phyloP scores from a whole-genome alignment of 192 early-diverging fungal genomes.

The Backusella tarrabulga region DNA sequence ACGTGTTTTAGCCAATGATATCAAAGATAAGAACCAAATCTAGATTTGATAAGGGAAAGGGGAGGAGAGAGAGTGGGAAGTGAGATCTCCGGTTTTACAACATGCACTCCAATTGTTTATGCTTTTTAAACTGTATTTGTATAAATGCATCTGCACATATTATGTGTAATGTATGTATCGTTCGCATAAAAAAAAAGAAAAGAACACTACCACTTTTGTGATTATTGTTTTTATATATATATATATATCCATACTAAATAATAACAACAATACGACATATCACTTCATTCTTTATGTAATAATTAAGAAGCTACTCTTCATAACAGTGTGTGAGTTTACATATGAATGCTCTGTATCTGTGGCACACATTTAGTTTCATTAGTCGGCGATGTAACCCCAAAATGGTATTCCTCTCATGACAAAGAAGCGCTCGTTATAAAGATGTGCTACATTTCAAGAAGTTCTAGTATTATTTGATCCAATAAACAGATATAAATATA shows the following conservation, averaged over 20 bases:
- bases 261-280: background rate
- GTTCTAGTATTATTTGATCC: background rate
- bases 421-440: background rate
- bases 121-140: background rate
- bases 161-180: background rate
- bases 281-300: background rate
- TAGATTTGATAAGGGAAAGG: background rate
- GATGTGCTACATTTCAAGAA: slow-evolving; percentile 2
- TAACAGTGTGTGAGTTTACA: background rate
- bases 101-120: background rate
- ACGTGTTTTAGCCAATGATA: background rate
- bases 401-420: slow-evolving; percentile 7
- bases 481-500: background rate
- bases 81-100: background rate
- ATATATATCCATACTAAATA: background rate
- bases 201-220: background rate
- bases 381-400: background rate
- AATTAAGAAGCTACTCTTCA: background rate
- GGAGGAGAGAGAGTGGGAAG: background rate
- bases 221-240: background rate
- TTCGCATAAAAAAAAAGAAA: background rate
- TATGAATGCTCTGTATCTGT: background rate
- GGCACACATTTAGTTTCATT: background rate
- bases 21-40: background rate
- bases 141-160: background rate